Conservation (phyloP, 2,329 filamentous ascomycete genomes). For the Purpureocillium takamizusanense region DNA sequence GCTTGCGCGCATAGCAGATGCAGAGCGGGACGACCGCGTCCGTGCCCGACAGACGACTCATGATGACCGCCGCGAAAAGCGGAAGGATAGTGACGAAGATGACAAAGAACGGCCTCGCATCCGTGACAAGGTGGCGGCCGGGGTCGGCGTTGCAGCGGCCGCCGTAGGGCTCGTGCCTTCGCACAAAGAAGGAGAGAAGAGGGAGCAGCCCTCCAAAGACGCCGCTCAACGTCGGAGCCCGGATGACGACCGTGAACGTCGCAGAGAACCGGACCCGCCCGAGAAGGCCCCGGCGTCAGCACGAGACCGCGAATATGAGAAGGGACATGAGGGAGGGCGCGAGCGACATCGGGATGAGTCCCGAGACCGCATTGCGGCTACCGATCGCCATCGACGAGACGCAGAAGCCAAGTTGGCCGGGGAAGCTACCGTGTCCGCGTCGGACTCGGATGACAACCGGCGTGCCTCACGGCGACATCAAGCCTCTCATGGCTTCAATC, state of each 20-base stretch:
- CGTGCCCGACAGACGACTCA: conserved; percentile 12
- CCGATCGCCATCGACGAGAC: conserved; percentile 26
- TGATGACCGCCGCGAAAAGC: conserved; percentile 19
- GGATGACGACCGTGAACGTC: conserved; percentile 18
- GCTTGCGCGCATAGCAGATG: conserved; percentile 15
- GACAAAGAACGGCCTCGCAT: conserved; percentile 32
- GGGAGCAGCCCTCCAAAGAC: conserved; percentile 22
- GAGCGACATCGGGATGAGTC: conserved; percentile 10
- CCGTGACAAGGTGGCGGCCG: conserved; percentile 38
- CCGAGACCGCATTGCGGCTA: conserved; percentile 8
- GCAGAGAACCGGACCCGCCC: conserved; percentile 11
- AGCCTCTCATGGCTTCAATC: conserved; percentile 36
- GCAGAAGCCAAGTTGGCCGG: conserved; percentile 26
- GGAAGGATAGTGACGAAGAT: conserved; percentile 22
- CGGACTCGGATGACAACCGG: conserved; percentile 33
- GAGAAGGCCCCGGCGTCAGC: conserved; percentile 9
- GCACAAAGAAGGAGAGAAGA: conserved; percentile 29
- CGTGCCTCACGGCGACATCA: conserved; percentile 27
- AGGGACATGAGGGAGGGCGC: conserved; percentile 7
- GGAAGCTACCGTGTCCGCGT: conserved; percentile 22
- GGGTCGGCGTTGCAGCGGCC: conserved; percentile 38
- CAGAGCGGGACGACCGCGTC: conserved; percentile 19
- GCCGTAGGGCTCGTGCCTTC: conserved; percentile 33
- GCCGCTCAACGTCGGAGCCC: conserved; percentile 18
- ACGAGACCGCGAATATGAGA: conserved; percentile 3